Base-by-base conservation (phyloP, 1,284 basidiomycete species). In the Microbotryum scabiosae region DNA sequence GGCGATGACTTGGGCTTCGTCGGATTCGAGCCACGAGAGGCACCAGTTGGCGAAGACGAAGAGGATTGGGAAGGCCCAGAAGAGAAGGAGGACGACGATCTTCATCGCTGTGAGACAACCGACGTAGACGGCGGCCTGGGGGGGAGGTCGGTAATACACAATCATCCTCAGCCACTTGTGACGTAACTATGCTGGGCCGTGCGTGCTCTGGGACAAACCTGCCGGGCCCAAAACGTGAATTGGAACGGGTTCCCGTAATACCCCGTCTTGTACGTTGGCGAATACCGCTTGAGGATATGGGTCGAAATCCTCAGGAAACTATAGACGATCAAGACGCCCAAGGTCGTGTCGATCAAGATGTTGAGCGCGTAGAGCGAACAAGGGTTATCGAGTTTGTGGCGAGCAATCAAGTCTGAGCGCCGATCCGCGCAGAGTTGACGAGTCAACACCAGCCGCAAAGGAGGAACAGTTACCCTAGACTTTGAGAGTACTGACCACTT, bases 351-450 rank as follows among this genome's bases (percentile, higher is more conserved):
- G 64, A 97, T 80, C 41, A 94, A 79, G 59, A 98, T 88, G 73
- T 97, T 94, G 61, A 97, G 83, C 74, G 97, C 96, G 77, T 97
- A 65, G 16, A 85, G 82, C 20, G 88, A 86, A 72, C 91, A 96
- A 5, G 91, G 88, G 73, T 94, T 93, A 54, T 67, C 61, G 52
- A 56, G 46, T 8, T 82, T 82, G 51, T 83, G 80, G 50, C 84
- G 77, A 0, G 88, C 89, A 45, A 78, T 74, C 16, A 77, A 61
- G 68, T 82, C 81, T 64, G 52, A 30, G 30, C 30, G 8, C 30
- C 1, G 30, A 30, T 30, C 30, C 30, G 30, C 30, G n/a, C 30
- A 30, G 26, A 46, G 32, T 36, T 10, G 25, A 44, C 18, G 8
- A 49, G 46, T 14, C 48, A 5, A 8, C 21, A 44, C n/a, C n/a